Conservation (phyloP, 2,329 filamentous ascomycete species). For the Falciphora oryzae region DNA sequence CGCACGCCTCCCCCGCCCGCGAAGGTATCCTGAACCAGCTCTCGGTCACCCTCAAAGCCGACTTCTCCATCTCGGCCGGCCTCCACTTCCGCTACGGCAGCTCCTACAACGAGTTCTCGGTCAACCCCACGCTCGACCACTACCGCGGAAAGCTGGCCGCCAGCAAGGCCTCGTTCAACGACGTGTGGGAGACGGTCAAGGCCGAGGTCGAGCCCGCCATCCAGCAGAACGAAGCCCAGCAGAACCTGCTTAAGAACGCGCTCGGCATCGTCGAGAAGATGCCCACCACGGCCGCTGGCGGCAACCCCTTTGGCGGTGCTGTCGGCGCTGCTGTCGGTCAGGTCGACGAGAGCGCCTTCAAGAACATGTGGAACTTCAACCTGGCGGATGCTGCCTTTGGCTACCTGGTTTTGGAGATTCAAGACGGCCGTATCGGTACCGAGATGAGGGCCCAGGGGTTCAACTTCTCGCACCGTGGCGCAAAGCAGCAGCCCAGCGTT, state of each 20-base stretch:
- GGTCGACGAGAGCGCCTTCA: constrained; percentile 97
- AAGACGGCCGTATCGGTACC: constrained; percentile 91
- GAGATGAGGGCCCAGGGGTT: constrained; percentile 99
- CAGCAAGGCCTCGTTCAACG: constrained; percentile 97
- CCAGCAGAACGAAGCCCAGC: constrained; percentile 86
- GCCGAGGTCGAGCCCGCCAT: constrained; percentile 93
- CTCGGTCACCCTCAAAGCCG: constrained; percentile 92
- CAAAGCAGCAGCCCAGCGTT: constrained; percentile 58
- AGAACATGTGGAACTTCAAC: constrained; percentile 99
- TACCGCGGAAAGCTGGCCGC: constrained; percentile 97
- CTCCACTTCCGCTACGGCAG: constrained; percentile 98
- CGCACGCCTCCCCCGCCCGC: constrained; percentile 91
- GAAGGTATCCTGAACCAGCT: constrained; percentile 97
- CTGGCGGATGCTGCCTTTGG: constrained; percentile 95
- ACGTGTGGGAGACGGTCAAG: constrained; percentile 99
- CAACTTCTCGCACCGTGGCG: constrained; percentile 94
- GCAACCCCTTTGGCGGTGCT: constrained; percentile 85
- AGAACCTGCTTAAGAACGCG: constrained; percentile 85
- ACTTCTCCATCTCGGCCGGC: constrained; percentile 96
- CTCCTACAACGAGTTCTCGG: constrained; percentile 99
- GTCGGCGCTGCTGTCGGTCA: constrained; percentile 72
- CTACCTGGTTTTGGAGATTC: constrained; percentile 90
- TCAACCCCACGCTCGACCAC: constrained; percentile 96
- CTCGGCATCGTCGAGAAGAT: constrained; percentile 96
- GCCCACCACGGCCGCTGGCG: constrained; percentile 89